Percentiles rank a stretch among this genome's conserved stretches.
Evolutionary conservation across 306 rosid genomes (phyloP).

Genomic region (Styphnolobium japonicum): DNA sequence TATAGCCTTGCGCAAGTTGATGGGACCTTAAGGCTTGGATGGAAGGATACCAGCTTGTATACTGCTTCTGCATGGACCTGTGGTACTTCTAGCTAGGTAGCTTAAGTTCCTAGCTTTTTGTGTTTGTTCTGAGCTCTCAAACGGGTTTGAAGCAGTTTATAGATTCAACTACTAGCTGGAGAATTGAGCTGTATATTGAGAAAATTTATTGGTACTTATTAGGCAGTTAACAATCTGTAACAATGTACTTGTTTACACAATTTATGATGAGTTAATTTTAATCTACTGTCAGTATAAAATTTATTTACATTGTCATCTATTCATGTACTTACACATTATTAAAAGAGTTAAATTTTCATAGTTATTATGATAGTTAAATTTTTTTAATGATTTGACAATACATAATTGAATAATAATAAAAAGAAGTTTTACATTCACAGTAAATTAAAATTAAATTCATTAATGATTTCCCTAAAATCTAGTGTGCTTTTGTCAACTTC

Average conservation of each 20-base stretch:
- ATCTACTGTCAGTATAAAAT: too few relatives aligned
- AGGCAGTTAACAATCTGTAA: neutral
- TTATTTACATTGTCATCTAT: too few relatives aligned
- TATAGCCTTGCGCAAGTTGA: slow-evolving; percentile 75
- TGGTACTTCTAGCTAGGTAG: slow-evolving; percentile 18
- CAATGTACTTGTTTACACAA: neutral
- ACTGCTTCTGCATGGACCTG: slow-evolving; percentile 93
- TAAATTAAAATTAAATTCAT: too few relatives aligned
- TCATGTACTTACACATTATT: too few relatives aligned
- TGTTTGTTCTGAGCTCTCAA: neutral
- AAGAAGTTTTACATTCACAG: too few relatives aligned
- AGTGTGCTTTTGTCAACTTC: slow-evolving; percentile 14
- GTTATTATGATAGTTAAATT: too few relatives aligned
- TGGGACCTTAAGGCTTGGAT: slow-evolving; percentile 73
- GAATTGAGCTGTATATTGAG: slow-evolving; percentile 17
- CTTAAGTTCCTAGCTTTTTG: neutral
- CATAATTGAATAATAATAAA: too few relatives aligned
- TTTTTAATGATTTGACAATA: too few relatives aligned
- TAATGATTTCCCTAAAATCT: neutral
- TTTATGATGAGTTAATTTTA: too few relatives aligned
- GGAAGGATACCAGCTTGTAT: slow-evolving; percentile 84
- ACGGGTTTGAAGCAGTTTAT: neutral
- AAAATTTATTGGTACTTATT: neutral
- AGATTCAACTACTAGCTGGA: neutral
- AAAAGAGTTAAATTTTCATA: too few relatives aligned